Conservation (phyloP, 306 rosid genomes). For the Chamaecrista fasciculata region DNA sequence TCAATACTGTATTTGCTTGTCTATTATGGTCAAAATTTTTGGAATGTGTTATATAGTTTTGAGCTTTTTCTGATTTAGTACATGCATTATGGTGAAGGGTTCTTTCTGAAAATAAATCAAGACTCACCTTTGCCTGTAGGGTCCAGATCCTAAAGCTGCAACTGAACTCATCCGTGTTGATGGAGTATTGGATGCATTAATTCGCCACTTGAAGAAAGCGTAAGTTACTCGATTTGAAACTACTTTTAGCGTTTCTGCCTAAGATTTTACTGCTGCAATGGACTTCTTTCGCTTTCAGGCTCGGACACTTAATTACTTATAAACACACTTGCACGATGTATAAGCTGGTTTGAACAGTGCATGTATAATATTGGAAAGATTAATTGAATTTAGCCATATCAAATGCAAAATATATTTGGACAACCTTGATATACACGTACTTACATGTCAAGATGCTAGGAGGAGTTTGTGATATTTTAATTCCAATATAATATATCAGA, state of each 20-base stretch:
- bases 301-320: not conserved
- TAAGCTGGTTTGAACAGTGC: conserved; percentile 18
- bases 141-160: conserved; percentile 87
- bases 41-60: conserved; percentile 9
- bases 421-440: not conserved
- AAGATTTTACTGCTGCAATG: not conserved
- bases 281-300: conserved; percentile 18
- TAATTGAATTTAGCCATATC: not conserved
- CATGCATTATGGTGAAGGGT: conserved; percentile 1
- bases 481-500: not conserved
- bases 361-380: not conserved
- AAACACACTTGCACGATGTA: not conserved
- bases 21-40: conserved; percentile 15
- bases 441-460: not conserved
- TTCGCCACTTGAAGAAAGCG: conserved; percentile 87
- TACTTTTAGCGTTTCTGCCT: conserved; percentile 19
- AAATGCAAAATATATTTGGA: conserved; percentile 7
- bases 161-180: conserved; percentile 75
- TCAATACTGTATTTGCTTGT: conserved; percentile 18
- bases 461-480: conserved; percentile 16
- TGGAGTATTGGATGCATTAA: conserved; percentile 77
- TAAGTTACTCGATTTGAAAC: conserved; percentile 40
- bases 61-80: not conserved
- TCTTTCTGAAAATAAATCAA: conserved; percentile 25
- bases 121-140: conserved; percentile 53